Percentiles rank a stretch among this genome's conserved stretches.
phyloP scores from a whole-genome alignment of 768 basidiomycete genomes.

The Filobasidium wieringae region DNA sequence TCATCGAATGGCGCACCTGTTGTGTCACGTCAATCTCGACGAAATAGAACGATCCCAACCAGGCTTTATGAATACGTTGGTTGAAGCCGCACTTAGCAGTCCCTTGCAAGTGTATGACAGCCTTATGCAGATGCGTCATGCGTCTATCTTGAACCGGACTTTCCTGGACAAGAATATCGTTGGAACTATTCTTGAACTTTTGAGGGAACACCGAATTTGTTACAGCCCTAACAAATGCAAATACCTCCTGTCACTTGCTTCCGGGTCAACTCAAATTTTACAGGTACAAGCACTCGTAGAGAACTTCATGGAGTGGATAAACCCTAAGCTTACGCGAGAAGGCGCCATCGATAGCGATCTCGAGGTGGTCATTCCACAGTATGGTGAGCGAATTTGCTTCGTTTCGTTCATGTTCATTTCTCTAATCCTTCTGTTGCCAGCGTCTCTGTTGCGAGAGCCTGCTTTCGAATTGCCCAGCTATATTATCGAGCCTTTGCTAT shows the following conservation, averaged over 20 bases:
- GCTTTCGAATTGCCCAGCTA: too few species aligned
- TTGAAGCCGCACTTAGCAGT: too few species aligned
- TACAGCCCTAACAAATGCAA: neutral
- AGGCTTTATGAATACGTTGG: too few species aligned
- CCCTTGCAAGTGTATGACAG: too few species aligned
- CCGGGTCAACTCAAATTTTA: neutral
- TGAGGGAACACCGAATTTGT: neutral
- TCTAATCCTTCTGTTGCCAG: too few species aligned
- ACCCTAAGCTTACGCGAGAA: neutral
- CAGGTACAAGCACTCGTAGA: neutral
- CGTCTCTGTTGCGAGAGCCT: too few species aligned
- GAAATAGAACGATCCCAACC: neutral
- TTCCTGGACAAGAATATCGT: neutral
- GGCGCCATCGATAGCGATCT: too few species aligned
- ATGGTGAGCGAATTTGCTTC: too few species aligned
- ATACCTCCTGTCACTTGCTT: neutral
- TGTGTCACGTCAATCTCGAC: neutral
- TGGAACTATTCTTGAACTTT: neutral
- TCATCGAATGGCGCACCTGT: neutral
- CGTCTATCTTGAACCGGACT: neutral
- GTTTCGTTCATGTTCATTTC: too few species aligned
- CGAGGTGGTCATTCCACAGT: too few species aligned
- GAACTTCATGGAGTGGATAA: neutral
- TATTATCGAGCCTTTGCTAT: conserved; percentile 60
- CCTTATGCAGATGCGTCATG: neutral